A percentile compares a stretch with the other conserved stretches of the same genome.
phyloP scores from a whole-genome alignment of 2,329 filamentous ascomycete species.

The Ascochyta koolunga region DNA sequence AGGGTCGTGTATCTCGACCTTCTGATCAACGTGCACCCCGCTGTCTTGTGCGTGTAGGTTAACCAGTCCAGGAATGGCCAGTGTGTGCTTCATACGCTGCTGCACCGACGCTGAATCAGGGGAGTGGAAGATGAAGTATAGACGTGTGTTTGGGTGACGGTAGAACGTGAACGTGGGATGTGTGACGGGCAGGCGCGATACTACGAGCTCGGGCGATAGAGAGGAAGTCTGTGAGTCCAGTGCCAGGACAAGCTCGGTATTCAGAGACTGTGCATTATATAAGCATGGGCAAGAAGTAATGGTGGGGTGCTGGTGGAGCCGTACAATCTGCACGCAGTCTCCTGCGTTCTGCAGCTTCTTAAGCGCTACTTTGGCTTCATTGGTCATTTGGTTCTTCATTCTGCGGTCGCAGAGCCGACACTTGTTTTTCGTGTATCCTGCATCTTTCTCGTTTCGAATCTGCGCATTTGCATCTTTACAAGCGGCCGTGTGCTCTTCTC shows the following conservation, averaged over 20 bases:
- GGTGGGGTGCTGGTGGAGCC: background rate
- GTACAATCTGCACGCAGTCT: conserved; percentile 31
- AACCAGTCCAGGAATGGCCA: conserved; percentile 36
- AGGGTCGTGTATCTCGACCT: conserved; percentile 37
- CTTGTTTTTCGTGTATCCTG: conserved; percentile 32
- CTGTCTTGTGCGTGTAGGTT: conserved; percentile 35
- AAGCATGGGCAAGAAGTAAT: background rate
- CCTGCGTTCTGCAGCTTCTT: conserved; percentile 16
- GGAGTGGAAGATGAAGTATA: conserved; percentile 37
- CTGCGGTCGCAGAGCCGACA: conserved; percentile 41
- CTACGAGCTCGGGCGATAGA: conserved; percentile 6
- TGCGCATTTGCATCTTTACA: background rate
- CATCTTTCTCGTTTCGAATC: conserved; percentile 19
- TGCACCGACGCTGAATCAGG: conserved; percentile 33
- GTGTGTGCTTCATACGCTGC: conserved; percentile 37
- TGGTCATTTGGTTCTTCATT: conserved; percentile 38
- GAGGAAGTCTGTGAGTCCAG: conserved; percentile 15
- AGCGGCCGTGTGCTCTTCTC: background rate
- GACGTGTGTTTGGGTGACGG: conserved; percentile 19
- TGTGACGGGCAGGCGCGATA: conserved; percentile 17
- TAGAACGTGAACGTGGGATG: conserved; percentile 39
- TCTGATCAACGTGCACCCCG: conserved; percentile 30
- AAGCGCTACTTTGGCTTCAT: conserved; percentile 25
- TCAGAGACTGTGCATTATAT: conserved; percentile 18
- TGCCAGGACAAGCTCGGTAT: conserved; percentile 23